Conservation (phyloP, 768 basidiomycete genomes). For the Termitomyces heimii region DNA sequence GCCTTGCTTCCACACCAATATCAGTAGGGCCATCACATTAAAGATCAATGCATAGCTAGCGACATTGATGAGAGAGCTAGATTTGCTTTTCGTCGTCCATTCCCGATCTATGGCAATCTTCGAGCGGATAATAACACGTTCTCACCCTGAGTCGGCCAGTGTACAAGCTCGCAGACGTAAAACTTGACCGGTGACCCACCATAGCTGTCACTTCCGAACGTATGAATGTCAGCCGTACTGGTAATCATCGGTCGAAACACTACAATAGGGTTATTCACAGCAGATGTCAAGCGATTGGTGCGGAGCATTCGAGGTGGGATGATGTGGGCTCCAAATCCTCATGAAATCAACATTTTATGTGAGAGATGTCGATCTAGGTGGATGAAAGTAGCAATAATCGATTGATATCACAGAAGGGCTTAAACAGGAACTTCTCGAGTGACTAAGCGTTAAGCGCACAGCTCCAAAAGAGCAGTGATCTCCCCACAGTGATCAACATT, state of each 20-base stretch:
- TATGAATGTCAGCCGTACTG: neutral
- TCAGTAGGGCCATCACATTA: neutral
- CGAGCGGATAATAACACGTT: neutral
- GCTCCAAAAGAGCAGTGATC: neutral
- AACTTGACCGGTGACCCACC: neutral
- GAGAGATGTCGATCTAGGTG: too few relatives aligned
- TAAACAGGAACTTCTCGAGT: too few relatives aligned
- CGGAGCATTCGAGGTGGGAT: neutral
- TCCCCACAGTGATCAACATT: neutral
- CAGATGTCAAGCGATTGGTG: neutral
- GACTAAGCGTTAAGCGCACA: neutral
- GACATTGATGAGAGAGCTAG: too few relatives aligned
- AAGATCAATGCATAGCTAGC: neutral
- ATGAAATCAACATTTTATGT: neutral
- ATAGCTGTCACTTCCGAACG: neutral
- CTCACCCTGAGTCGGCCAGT: neutral
- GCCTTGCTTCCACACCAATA: too few relatives aligned
- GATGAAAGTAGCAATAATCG: too few relatives aligned
- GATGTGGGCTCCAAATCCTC: neutral
- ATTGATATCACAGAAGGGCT: too few relatives aligned
- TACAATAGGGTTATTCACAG: neutral
- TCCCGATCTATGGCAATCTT: too few relatives aligned
- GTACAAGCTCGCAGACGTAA: neutral
- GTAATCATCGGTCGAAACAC: neutral
- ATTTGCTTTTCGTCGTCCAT: too few relatives aligned